These are phyloP conservation scores for Hanseniaspora mollemarum DNA, from an alignment of 805 yeast genomes.

Conservation along the genomic window DNA sequence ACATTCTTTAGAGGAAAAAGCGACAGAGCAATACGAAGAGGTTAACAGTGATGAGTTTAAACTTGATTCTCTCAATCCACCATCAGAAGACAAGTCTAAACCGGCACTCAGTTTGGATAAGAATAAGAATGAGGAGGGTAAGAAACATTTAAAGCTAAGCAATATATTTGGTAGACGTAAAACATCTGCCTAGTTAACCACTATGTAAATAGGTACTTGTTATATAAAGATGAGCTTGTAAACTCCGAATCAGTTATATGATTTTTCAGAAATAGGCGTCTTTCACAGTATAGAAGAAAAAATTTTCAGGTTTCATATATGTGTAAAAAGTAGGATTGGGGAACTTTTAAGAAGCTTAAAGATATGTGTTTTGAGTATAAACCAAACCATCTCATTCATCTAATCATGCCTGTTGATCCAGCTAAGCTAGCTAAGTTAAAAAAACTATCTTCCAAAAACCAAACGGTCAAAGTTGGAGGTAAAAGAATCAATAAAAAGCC, in stretches of 20 bases:
- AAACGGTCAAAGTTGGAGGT: conserved; percentile 55
- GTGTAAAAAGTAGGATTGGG: too few species aligned
- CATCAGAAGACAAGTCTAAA: neutral
- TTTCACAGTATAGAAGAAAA: neutral
- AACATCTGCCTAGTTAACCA: neutral
- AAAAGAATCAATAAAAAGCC: conserved; percentile 61
- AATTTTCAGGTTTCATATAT: too few species aligned
- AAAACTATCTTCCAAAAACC: conserved; percentile 59
- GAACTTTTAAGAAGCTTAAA: too few species aligned
- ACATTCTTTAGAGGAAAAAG: neutral
- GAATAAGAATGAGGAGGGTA: neutral
- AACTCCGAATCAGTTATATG: too few species aligned
- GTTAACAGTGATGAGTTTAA: conserved; percentile 13
- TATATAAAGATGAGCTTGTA: neutral
- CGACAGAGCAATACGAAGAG: neutral
- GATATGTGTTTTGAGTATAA: neutral
- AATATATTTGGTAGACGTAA: conserved; percentile 13
- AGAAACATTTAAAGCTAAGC: conserved; percentile 5
- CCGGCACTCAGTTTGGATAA: neutral
- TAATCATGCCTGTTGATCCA: conserved; percentile 75
- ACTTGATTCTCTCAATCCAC: neutral
- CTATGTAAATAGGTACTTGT: too few species aligned
- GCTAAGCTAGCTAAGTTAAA: conserved; percentile 88
- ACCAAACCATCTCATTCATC: neutral
- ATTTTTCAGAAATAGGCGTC: too few species aligned